Evolutionary conservation across 1,284 basidiomycete species (phyloP), one percentile per base, ranked within the genome.

Genomic region (Mrakiaceae sp.): DNA sequence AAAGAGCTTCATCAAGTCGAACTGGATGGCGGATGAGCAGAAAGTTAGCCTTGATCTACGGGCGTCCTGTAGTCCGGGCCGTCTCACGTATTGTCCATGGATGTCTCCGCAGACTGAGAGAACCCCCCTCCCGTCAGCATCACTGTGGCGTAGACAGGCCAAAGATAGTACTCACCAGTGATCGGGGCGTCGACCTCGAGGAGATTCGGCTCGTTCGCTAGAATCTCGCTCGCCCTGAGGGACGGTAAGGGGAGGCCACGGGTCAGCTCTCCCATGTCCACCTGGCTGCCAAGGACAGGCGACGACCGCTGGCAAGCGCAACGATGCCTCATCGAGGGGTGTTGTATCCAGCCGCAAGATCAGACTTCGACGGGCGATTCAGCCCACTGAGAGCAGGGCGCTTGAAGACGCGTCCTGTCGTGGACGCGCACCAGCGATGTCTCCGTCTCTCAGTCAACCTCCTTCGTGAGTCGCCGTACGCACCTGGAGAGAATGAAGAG

Each of bases 1-100:
- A 72, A 98, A 95, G 55, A 98, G 81, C 76, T 98, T 98, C 88
- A 99, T 94, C 68, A 98, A 82, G 77, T 98, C 93, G 75, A 93
- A 96, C 92, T 92, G 71, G 2, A 27, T 4, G 27, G 27, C 27
- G 27, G 27, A 27, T 27, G 27, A 27, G 27, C 27, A 0, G 54
- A 42, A 27, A 27, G 27, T 27, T 27, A 27, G 27, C 16, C 14
- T 27, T n/a, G 10, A 3, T 53, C 58, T 39, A 27, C n/a, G 8
- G 43, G 54, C 27, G 39, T 56, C 14, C n/a, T n/a, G 10, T n/a
- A 27, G 27, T 27, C 2, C 27, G 2, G 27, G 27, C 27, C 27
- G 27, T 79, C 89, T 75, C 74, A 96, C 88, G 78, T 95, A 96
- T 87, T 96, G 91, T 7, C 95, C 95, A 74, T 98, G 95, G 63